Evolutionary conservation across 176 grass and related monocot species (phyloP).

Genomic region (Luzula sylvatica): DNA sequence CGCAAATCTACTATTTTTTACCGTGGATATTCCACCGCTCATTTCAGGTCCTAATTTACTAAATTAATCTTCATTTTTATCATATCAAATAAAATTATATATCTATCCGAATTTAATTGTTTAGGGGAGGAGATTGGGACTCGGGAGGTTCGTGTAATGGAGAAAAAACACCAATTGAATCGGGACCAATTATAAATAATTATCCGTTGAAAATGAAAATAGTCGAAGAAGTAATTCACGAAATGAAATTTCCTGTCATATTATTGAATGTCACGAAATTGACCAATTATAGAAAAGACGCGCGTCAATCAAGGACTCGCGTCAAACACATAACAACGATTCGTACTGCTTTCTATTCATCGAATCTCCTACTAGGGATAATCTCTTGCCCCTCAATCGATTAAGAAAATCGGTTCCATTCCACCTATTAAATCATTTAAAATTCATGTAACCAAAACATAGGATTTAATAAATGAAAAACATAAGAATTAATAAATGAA

Average conservation of each 20-base stretch:
- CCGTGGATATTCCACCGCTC: slow-evolving; percentile 79
- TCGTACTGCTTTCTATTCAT: slow-evolving; percentile 98
- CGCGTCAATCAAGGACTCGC: slow-evolving; percentile 45
- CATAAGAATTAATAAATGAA: background rate
- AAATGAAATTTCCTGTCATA: slow-evolving; percentile 65
- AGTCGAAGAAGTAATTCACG: slow-evolving; percentile 39
- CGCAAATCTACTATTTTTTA: slow-evolving; percentile 59
- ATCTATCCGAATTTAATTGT: background rate
- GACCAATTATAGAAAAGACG: slow-evolving; percentile 77
- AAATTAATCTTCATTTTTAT: no score
- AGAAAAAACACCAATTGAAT: slow-evolving; percentile 46
- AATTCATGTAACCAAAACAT: slow-evolving; percentile 9
- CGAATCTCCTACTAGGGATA: slow-evolving; percentile 90
- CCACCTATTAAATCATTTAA: slow-evolving; percentile 58
- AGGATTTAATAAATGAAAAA: background rate
- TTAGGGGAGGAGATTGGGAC: slow-evolving; percentile 84
- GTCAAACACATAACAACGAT: slow-evolving; percentile 70
- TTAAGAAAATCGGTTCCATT: slow-evolving; percentile 84
- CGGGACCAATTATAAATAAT: slow-evolving; percentile 38
- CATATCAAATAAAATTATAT: background rate
- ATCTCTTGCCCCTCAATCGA: slow-evolving; percentile 52
- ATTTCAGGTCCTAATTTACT: slow-evolving; percentile 56
- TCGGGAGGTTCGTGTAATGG: slow-evolving; percentile 87
- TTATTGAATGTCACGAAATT: slow-evolving; percentile 68
- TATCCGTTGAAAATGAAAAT: slow-evolving; percentile 81